These are phyloP conservation scores for Tritrichomonas foetus DNA, from an alignment of 208 protist genomes.

Conservation along the genomic window DNA sequence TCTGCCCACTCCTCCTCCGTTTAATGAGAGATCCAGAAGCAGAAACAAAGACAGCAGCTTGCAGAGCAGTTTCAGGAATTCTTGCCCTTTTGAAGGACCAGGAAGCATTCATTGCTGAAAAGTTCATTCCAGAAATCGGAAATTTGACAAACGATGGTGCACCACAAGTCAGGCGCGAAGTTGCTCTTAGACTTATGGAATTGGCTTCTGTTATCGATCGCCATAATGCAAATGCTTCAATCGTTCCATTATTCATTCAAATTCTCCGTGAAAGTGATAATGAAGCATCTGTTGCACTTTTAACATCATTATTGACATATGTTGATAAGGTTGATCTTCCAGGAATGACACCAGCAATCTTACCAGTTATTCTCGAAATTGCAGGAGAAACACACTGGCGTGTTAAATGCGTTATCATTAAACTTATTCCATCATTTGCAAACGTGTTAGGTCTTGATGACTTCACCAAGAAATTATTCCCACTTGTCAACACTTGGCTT, in stretches of 20 bases:
- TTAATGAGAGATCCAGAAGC: not conserved
- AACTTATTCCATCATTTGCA: conserved; percentile 11
- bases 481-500: not conserved
- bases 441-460: not conserved
- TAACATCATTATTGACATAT: not conserved
- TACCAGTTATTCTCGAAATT: conserved; percentile 34
- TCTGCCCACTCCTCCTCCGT: not conserved
- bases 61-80: not conserved
- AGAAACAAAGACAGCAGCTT: conserved; percentile 23
- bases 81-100: not conserved
- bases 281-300: not conserved
- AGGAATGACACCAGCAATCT: not conserved
- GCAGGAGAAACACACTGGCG: conserved; percentile 31
- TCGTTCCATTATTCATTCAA: conserved; percentile 27
- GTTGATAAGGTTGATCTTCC: conserved; percentile 17
- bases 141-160: conserved; percentile 6
- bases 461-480: not conserved
- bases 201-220: not conserved
- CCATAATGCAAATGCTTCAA: not conserved
- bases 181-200: not conserved
- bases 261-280: conserved; percentile 27
- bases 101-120: conserved; percentile 22
- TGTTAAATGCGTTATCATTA: conserved; percentile 32
- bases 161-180: not conserved
- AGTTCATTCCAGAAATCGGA: conserved; percentile 1